Conservation (phyloP, 345 rosid genomes). For the Rhizophora mangle region DNA sequence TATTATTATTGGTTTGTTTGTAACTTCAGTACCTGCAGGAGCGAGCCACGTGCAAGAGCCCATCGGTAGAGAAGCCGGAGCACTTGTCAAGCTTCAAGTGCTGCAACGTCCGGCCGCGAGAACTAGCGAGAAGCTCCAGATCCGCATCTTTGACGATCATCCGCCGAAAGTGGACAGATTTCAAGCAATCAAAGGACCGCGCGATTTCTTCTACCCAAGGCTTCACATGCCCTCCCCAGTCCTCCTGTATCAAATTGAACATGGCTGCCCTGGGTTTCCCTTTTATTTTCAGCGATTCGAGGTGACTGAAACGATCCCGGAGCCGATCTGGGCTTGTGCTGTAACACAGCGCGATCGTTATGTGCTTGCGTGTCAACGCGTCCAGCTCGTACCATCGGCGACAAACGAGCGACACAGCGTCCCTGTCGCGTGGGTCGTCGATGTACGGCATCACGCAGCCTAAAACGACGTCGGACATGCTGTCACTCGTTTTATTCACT, state of each 20-base stretch:
- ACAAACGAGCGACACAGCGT: slow-evolving; percentile 67
- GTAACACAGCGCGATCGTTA: slow-evolving; percentile 77
- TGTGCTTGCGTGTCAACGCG: slow-evolving; percentile 64
- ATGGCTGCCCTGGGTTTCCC: slow-evolving; percentile 94
- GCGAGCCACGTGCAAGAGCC: slow-evolving; percentile 61
- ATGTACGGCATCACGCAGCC: slow-evolving; percentile 61
- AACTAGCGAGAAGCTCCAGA: slow-evolving; percentile 54
- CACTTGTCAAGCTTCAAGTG: slow-evolving; percentile 81
- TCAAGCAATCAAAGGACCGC: slow-evolving; percentile 43
- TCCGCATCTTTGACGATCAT: slow-evolving; percentile 84
- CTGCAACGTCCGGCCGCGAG: slow-evolving; percentile 45
- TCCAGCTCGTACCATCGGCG: slow-evolving; percentile 65
- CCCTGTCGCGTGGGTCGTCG: slow-evolving; percentile 62
- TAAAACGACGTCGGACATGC: slow-evolving; percentile 51
- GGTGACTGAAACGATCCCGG: slow-evolving; percentile 49
- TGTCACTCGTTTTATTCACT: slow-evolving; percentile 13
- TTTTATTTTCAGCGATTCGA: slow-evolving; percentile 76
- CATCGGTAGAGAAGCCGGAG: slow-evolving; percentile 86
- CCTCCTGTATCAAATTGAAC: slow-evolving; percentile 89
- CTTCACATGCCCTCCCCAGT: slow-evolving; percentile 84
- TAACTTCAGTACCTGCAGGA: slow-evolving; percentile 55
- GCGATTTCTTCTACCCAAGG: slow-evolving; percentile 75
- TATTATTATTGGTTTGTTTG: no score
- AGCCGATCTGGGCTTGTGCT: slow-evolving; percentile 62
- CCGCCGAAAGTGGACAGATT: slow-evolving; percentile 66